phyloP scores from a whole-genome alignment of 768 basidiomycete genomes.

The Russula griseocarnosa region DNA sequence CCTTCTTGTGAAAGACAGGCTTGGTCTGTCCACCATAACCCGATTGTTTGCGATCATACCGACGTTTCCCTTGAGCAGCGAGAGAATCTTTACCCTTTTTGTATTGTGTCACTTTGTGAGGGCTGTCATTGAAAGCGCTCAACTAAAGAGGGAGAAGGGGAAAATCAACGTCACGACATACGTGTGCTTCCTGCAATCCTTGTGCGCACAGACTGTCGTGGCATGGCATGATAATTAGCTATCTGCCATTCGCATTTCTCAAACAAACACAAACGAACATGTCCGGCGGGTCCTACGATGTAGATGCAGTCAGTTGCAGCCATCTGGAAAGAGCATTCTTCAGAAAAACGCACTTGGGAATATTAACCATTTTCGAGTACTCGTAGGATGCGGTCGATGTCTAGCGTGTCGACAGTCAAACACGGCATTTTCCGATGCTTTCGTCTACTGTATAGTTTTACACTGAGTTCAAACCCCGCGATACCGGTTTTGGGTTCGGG shows the following conservation, averaged over 20 bases:
- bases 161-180: conserved; percentile 41
- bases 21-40: conserved; percentile 99
- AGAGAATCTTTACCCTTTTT: conserved; percentile 99
- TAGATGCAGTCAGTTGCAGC: conserved; percentile 20
- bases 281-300: conserved; percentile 84
- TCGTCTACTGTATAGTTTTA: conserved; percentile 20
- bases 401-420: too few relatives aligned
- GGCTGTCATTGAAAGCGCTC: conserved; percentile 44
- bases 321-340: background rate
- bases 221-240: conserved; percentile 24
- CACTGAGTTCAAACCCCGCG: conserved; percentile 13
- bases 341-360: conserved; percentile 73
- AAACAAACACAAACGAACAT: conserved; percentile 63
- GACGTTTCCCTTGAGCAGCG: conserved; percentile 98
- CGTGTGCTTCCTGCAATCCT: conserved; percentile 97
- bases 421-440: conserved; percentile 16
- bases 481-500: too few relatives aligned
- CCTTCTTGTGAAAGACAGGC: conserved; percentile 99
- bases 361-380: conserved; percentile 77
- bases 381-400: background rate
- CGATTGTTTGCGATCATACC: conserved; percentile 98
- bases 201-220: conserved; percentile 84
- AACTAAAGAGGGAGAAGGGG: background rate
- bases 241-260: background rate
- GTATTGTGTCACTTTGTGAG: conserved; percentile 99